Evolutionary conservation across 176 grass and related monocot species (phyloP).

Genomic region (Sorghum bicolor): Sorghum_bicolor_NCBIv3 NC_012878.2:56947501-56948000

Average conservation of each 20-base stretch:
- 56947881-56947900: background rate
- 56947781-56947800: conserved; percentile 75
- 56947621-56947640: background rate
- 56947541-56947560: conserved; percentile 2
- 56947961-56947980: conserved; percentile 83
- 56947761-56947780: background rate
- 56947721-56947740: background rate
- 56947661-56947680: conserved; percentile 43
- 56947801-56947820: conserved; percentile 77
- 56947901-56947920: background rate
- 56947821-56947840: conserved; percentile 92
- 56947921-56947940: background rate
- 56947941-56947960: conserved; percentile 44
- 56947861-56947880: conserved; percentile 84
- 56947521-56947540: background rate
- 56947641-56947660: background rate
- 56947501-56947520: background rate
- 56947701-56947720: background rate
- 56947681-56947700: background rate
- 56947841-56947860: conserved; percentile 78
- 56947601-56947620: background rate
- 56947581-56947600: background rate
- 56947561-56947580: background rate
- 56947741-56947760: background rate
- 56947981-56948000: conserved; percentile 74